Percentiles rank a stretch among this genome's conserved stretches.
Evolutionary conservation across 2,329 filamentous ascomycete species (phyloP).

Genomic region (Diatrype stigma): DNA sequence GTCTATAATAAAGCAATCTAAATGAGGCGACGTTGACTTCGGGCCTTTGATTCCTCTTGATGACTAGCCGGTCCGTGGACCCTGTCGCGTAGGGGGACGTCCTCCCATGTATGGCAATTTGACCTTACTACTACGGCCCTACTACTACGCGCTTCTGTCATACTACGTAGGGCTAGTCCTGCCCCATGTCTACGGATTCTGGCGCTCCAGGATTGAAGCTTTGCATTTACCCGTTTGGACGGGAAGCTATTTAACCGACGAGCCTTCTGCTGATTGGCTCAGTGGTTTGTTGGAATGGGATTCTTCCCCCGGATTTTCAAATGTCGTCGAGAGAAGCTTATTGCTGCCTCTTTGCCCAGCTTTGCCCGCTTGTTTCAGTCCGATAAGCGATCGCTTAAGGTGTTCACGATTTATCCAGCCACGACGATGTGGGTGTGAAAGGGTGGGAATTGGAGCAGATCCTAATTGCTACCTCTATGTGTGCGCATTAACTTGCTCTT

Average conservation of each 20-base stretch:
- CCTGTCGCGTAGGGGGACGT: not conserved
- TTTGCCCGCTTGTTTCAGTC: not conserved
- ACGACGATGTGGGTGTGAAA: not conserved
- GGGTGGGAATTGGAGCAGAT: not conserved
- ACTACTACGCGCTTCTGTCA: not conserved
- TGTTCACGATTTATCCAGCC: not conserved
- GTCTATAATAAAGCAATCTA: not conserved
- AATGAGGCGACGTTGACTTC: not conserved
- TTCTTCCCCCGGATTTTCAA: not conserved
- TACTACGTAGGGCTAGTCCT: not conserved
- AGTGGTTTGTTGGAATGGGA: not conserved
- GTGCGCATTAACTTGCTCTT: no score
- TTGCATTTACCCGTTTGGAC: not conserved
- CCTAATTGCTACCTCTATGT: no score
- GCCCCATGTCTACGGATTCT: not conserved
- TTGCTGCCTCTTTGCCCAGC: no score
- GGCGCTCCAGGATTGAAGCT: not conserved
- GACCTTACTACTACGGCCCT: no score
- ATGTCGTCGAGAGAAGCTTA: not conserved
- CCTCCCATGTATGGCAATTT: not conserved
- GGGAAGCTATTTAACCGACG: not conserved
- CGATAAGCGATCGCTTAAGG: no score
- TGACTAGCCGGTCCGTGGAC: not conserved
- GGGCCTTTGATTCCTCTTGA: not conserved
- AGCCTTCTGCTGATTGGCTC: not conserved